Evolutionary conservation across 305 asterid genomes (phyloP).

Genomic region (Fraxinus sp.): DNA sequence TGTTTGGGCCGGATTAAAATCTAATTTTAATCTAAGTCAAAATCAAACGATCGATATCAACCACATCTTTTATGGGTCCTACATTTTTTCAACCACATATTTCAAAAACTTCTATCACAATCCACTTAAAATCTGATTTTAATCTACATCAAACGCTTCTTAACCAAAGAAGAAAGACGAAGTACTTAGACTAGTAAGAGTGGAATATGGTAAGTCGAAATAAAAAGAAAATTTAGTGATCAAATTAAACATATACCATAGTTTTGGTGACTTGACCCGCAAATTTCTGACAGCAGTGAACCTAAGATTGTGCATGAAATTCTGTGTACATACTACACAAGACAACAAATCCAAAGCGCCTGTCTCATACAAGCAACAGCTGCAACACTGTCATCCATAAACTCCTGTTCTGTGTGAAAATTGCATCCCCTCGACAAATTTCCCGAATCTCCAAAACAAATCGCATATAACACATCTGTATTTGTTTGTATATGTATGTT

Average conservation of each 20-base stretch:
- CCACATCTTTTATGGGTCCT: too few relatives aligned
- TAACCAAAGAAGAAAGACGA: background rate
- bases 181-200: background rate
- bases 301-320: slow-evolving; percentile 32
- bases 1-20: too few relatives aligned
- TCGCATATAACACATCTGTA: slow-evolving; percentile 3
- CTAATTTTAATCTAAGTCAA: too few relatives aligned
- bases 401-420: slow-evolving; percentile 12
- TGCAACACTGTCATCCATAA: background rate
- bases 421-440: slow-evolving; percentile 12
- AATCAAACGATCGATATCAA: too few relatives aligned
- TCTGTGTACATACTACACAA: slow-evolving; percentile 21
- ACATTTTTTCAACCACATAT: too few relatives aligned
- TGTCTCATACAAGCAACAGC: background rate
- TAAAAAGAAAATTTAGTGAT: background rate
- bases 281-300: background rate
- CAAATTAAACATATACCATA: background rate
- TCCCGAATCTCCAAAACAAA: slow-evolving; percentile 11
- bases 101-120: too few relatives aligned
- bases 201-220: background rate
- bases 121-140: too few relatives aligned
- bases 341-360: slow-evolving; percentile 11
- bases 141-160: too few relatives aligned
- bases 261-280: background rate
- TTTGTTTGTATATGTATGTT: background rate